A percentile compares a stretch with the other conserved stretches of the same genome.
Evolutionary conservation across 2,329 filamentous ascomycete species (phyloP).

Genomic region (Hymenoscyphus occultus): DNA sequence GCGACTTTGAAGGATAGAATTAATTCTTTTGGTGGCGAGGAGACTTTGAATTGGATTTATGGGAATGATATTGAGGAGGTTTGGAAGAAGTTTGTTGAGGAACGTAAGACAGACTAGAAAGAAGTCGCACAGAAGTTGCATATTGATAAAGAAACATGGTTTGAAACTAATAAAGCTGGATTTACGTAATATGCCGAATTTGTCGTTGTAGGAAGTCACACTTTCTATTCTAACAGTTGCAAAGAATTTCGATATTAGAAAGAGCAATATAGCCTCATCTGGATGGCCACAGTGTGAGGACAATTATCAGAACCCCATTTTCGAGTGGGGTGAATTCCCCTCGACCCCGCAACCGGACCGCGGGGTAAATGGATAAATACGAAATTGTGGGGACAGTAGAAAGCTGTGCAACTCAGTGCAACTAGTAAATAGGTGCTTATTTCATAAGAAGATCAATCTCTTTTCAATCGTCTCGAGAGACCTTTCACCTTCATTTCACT

Average conservation of each 20-base stretch:
- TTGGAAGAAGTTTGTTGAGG: slow-evolving; percentile 30
- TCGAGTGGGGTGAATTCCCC: neutral
- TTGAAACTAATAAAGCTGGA: neutral
- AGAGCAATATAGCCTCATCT: too few species aligned
- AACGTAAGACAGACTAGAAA: neutral
- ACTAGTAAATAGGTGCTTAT: neutral
- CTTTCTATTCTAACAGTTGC: too few species aligned
- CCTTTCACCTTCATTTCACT: neutral
- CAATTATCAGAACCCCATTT: neutral
- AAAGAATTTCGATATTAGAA: too few species aligned
- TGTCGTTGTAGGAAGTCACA: too few species aligned
- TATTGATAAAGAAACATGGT: neutral
- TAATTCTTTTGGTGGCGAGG: slow-evolving; percentile 34
- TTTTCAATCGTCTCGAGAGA: neutral
- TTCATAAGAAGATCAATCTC: neutral
- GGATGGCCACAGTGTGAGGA: neutral
- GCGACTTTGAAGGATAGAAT: slow-evolving; percentile 34
- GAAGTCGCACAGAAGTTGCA: neutral
- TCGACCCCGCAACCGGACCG: neutral
- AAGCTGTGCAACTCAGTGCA: neutral
- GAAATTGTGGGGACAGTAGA: neutral
- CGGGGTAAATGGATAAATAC: slow-evolving; percentile 1
- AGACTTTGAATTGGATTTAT: slow-evolving; percentile 41
- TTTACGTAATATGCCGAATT: too few species aligned
- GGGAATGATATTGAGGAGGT: slow-evolving; percentile 41